phyloP scores from a whole-genome alignment of 2,329 filamentous ascomycete species.

The Colletotrichum cuscutae region DNA sequence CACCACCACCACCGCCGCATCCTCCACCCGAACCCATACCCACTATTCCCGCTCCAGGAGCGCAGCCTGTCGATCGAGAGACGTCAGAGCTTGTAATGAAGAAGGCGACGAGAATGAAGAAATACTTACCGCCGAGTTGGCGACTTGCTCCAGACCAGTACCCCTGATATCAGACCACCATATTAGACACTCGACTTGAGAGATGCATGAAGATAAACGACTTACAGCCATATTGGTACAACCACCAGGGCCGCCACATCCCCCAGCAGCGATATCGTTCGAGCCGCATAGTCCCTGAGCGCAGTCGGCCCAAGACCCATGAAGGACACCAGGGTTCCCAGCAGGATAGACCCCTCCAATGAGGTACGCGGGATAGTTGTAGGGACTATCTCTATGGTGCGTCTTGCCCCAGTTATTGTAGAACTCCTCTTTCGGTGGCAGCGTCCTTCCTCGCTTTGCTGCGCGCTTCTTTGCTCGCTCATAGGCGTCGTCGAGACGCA shows the following conservation, averaged over 20 bases:
- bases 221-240: constrained; percentile 23
- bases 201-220: not conserved
- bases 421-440: constrained; percentile 60
- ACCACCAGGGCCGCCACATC: constrained; percentile 54
- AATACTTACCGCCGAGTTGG: not conserved
- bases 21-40: not conserved
- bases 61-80: not conserved
- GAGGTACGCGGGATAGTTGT: constrained; percentile 53
- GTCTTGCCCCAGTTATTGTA: constrained; percentile 65
- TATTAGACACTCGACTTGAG: not conserved
- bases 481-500: constrained; percentile 65
- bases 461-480: constrained; percentile 61
- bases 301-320: constrained; percentile 45
- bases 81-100: not conserved
- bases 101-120: not conserved
- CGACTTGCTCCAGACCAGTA: not conserved
- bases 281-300: constrained; percentile 17
- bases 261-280: constrained; percentile 53
- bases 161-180: not conserved
- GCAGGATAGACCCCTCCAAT: constrained; percentile 58
- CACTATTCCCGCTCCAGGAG: not conserved
- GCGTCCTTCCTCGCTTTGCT: constrained; percentile 56
- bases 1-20: constrained; percentile 2
- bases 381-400: constrained; percentile 61
- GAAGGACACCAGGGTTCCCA: constrained; percentile 49